These are phyloP conservation scores for Leishmania major DNA, from an alignment of 208 protist genomes.

Conservation along the genomic window DNA sequence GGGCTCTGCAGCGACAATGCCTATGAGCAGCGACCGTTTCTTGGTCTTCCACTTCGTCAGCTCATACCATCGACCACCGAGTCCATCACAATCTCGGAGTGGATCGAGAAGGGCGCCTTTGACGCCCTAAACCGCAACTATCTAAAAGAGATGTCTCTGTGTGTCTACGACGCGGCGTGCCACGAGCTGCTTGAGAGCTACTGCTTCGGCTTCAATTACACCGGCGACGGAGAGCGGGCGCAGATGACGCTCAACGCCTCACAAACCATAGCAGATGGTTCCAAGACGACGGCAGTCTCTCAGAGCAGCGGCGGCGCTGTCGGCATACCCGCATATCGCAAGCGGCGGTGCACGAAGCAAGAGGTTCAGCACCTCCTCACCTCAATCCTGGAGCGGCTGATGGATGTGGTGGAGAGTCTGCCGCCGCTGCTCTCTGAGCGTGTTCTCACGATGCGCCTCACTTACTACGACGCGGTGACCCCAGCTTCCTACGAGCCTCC, in stretches of 20 bases:
- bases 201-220: constrained; percentile 75
- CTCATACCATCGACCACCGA: constrained; percentile 60
- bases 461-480: constrained; percentile 75
- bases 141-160: constrained; percentile 77
- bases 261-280: constrained; percentile 19
- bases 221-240: constrained; percentile 44
- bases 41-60: constrained; percentile 63
- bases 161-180: constrained; percentile 66
- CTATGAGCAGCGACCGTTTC: constrained; percentile 62
- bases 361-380: constrained; percentile 61
- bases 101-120: constrained; percentile 82
- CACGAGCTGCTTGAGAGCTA: constrained; percentile 77
- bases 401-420: constrained; percentile 64
- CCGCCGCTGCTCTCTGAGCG: constrained; percentile 70
- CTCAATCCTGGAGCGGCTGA: constrained; percentile 58
- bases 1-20: constrained; percentile 76
- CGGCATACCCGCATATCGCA: neutral
- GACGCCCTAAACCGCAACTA: constrained; percentile 82
- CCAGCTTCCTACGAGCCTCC: constrained; percentile 77
- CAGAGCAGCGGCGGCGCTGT: neutral
- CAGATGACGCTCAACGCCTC: constrained; percentile 50
- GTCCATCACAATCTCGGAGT: constrained; percentile 63
- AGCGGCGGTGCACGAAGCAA: constrained; percentile 45
- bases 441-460: constrained; percentile 77
- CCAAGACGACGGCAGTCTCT: neutral